Evolutionary conservation across 768 basidiomycete species (phyloP), one percentile per base, ranked within the genome.

Genomic region (Boletellus sp.): DNA sequence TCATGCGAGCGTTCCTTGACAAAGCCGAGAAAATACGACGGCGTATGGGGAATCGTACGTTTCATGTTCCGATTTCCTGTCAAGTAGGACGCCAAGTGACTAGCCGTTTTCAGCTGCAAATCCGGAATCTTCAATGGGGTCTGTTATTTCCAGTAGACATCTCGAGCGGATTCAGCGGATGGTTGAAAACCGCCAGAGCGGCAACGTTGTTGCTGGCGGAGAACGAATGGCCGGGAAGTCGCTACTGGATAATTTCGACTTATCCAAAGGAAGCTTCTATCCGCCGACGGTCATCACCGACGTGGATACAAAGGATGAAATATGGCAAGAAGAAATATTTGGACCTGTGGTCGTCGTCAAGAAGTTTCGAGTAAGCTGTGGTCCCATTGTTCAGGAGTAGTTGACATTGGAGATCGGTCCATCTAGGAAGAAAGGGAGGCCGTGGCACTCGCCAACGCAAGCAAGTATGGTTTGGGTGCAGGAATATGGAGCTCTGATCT

Each of bases 241-340:
- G 10, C 58, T 71, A 1, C 71, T 92, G 12, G 91, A 94, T 63
- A 78, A 74, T 1, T 85, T 82, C 54, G 80, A 90, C 64, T 83
- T 91, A 55, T 78, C 82, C 6, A 62, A 65, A 37, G 91, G 91
- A 42, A 77, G 73, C 53, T 94, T 92, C 70, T 90, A 83, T 68
- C 78, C 88, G 4, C 91, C 91, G 0, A 94, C 91, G 0, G 74
- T 94, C 31, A 77, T 94, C 49, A 63, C 72, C 0, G 76, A 82
- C 45, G 76, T 89, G 13, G 69, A 71, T 24, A 66, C 72, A 0
- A 70, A 78, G 31, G 84, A 86, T 54, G 78, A 79, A 41, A 65
- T 91, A 22, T 92, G 90, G 89, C 70, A 78, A 58, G 90, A 93
- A 67, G 90, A 93, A 64, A 74, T 91, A 12, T 92, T 93, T 58